Conservation (phyloP, 169 alveolate species). For the Eimeria nieschulzi region DNA sequence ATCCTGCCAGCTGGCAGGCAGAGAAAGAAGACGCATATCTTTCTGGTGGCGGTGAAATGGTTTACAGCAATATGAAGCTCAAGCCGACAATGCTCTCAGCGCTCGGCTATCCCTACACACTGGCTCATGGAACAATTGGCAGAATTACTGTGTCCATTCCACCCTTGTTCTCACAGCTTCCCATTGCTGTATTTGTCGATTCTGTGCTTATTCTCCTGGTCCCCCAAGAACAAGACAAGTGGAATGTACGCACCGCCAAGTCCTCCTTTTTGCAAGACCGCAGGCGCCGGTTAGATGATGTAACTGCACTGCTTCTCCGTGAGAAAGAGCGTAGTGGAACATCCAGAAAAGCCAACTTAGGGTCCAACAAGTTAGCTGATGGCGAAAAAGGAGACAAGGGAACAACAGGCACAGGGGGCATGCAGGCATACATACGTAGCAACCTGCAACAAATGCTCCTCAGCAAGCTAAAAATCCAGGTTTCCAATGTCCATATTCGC, state of each 20-base stretch:
- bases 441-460: slow-evolving; percentile 39
- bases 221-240: not conserved
- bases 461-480: not conserved
- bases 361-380: not conserved
- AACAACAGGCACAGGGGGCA: not conserved
- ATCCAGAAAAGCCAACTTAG: not conserved
- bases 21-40: not conserved
- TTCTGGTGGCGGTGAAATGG: slow-evolving; percentile 10
- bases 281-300: not conserved
- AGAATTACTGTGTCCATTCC: slow-evolving; percentile 6
- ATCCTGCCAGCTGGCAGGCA: not conserved
- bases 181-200: not conserved
- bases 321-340: slow-evolving; percentile 1
- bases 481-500: slow-evolving; percentile 25
- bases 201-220: slow-evolving; percentile 6
- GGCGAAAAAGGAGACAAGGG: not conserved
- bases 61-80: slow-evolving; percentile 16
- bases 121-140: slow-evolving; percentile 17
- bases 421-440: slow-evolving; percentile 35
- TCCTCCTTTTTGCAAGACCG: not conserved
- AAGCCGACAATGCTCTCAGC: slow-evolving; percentile 6
- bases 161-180: slow-evolving; percentile 19
- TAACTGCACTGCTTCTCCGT: not conserved
- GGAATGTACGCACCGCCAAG: slow-evolving; percentile 2
- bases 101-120: slow-evolving; percentile 7